Conservation (phyloP, 352 stramenopile genomes). For the Globisporangium lucens region DNA sequence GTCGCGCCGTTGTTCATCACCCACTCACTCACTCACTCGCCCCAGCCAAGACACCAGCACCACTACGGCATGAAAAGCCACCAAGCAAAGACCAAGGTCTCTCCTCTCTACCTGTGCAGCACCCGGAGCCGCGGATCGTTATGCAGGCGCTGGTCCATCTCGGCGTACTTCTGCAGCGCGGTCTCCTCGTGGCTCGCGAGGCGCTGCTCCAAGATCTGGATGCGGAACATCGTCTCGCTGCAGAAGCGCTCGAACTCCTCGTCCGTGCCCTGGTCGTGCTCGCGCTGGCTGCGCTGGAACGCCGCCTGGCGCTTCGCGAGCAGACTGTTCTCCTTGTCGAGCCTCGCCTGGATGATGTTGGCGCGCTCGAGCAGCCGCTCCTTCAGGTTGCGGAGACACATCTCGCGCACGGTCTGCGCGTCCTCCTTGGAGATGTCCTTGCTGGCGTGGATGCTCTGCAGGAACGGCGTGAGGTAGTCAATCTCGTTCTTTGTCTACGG, state of each 20-base stretch:
- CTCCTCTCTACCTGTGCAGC: conserved; percentile 47
- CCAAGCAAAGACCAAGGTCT: neutral
- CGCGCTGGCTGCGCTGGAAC: conserved; percentile 90
- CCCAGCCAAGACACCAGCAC: neutral
- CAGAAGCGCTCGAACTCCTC: conserved; percentile 94
- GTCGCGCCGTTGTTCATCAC: neutral
- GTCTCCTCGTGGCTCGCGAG: conserved; percentile 91
- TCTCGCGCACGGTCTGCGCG: conserved; percentile 79
- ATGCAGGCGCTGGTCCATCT: conserved; percentile 91
- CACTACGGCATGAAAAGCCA: neutral
- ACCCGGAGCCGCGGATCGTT: conserved; percentile 79
- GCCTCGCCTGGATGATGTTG: conserved; percentile 92
- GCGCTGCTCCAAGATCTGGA: conserved; percentile 94
- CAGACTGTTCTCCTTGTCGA: conserved; percentile 92
- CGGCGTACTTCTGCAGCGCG: conserved; percentile 92
- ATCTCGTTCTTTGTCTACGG: conserved; percentile 67
- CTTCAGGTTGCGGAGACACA: conserved; percentile 92
- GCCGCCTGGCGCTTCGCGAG: conserved; percentile 90
- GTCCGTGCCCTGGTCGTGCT: conserved; percentile 90
- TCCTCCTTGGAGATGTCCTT: conserved; percentile 78
- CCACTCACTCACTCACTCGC: neutral
- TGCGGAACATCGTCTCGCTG: conserved; percentile 95
- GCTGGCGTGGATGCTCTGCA: conserved; percentile 71
- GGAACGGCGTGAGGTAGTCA: conserved; percentile 93
- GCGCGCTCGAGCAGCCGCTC: conserved; percentile 91